These are phyloP conservation scores for Bretschneidera sinensis DNA, from an alignment of 345 rosid species.

Conservation along the genomic window DNA sequence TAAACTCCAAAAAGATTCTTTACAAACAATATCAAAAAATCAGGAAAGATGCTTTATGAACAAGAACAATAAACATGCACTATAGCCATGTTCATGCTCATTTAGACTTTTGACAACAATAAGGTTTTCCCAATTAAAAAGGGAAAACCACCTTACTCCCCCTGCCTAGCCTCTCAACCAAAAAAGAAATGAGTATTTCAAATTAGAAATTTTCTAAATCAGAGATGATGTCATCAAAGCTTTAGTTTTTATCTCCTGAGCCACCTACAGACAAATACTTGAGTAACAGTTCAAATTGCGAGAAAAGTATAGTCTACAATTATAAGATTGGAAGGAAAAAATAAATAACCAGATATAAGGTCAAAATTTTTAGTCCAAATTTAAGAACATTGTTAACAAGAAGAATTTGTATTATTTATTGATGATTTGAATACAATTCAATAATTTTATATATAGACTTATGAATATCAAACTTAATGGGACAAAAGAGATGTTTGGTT, in stretches of 20 bases:
- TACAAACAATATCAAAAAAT: not conserved
- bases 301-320: not conserved
- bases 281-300: not conserved
- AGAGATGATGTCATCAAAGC: constrained; percentile 22
- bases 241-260: constrained; percentile 33
- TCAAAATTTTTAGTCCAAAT: not conserved
- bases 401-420: too few relatives aligned
- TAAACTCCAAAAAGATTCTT: not conserved
- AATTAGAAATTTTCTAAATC: constrained; percentile 17
- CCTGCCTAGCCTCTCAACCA: too few relatives aligned
- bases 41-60: not conserved
- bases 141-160: too few relatives aligned
- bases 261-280: constrained; percentile 20
- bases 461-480: too few relatives aligned
- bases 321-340: not conserved
- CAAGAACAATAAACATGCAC: not conserved
- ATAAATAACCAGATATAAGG: not conserved
- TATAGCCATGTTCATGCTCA: not conserved
- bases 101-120: too few relatives aligned
- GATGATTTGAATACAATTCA: too few relatives aligned
- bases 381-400: too few relatives aligned
- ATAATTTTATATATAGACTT: too few relatives aligned
- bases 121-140: too few relatives aligned
- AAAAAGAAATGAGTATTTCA: too few relatives aligned
- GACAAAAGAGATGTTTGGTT: too few relatives aligned